Conservation (phyloP, 345 rosid genomes). For the Luvunga scandens region DNA sequence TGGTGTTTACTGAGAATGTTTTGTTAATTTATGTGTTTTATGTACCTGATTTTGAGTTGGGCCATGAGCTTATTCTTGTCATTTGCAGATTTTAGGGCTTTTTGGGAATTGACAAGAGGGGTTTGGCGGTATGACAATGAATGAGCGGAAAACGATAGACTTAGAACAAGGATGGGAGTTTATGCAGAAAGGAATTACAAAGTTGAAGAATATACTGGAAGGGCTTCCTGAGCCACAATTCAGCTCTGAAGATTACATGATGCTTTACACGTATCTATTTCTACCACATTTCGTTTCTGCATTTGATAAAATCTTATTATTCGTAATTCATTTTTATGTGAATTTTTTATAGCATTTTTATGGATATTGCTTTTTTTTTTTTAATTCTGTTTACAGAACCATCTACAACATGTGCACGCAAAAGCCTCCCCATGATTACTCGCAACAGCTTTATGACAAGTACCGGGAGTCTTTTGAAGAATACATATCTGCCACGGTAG, state of each 20-base stretch:
- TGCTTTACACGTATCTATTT: constrained; percentile 57
- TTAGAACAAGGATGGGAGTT: constrained; percentile 62
- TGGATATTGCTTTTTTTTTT: constrained; percentile 5
- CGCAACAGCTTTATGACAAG: constrained; percentile 67
- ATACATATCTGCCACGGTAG: constrained; percentile 48
- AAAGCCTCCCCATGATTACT: constrained; percentile 62
- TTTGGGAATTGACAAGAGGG: constrained; percentile 4
- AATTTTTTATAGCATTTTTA: neutral
- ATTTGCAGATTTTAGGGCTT: constrained; percentile 12
- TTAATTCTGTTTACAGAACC: constrained; percentile 32
- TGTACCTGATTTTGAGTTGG: constrained; percentile 2
- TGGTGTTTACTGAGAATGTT: neutral
- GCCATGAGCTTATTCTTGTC: neutral
- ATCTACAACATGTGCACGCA: constrained; percentile 75
- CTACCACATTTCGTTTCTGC: neutral
- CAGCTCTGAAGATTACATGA: constrained; percentile 58
- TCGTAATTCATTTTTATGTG: neutral
- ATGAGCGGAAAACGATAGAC: constrained; percentile 36
- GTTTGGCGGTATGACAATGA: constrained; percentile 31
- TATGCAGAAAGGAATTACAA: constrained; percentile 59
- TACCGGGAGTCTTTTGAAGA: constrained; percentile 55
- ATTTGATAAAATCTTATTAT: neutral
- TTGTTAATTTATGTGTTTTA: neutral
- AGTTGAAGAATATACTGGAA: constrained; percentile 62
- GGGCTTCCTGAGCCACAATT: constrained; percentile 46